phyloP scores from a whole-genome alignment of 148 eudicot species.

The Pharnaceum exiguum region DNA sequence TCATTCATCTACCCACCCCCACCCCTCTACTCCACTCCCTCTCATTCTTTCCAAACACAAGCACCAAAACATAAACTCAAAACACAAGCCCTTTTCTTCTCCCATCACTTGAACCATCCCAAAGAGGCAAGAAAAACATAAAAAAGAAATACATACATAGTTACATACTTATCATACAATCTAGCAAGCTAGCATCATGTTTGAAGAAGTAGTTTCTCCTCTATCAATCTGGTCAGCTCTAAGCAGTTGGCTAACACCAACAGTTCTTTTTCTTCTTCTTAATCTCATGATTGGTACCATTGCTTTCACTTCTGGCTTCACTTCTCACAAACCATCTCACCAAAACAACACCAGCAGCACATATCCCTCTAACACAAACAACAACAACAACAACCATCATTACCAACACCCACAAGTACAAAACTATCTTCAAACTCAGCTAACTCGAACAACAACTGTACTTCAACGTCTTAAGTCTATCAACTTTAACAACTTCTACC shows the following conservation, averaged over 20 bases:
- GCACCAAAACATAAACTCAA: not conserved
- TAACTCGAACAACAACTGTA: slow-evolving; percentile 46
- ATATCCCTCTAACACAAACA: slow-evolving; percentile 8
- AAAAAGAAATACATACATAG: no score
- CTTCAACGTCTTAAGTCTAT: slow-evolving; percentile 68
- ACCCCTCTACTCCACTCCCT: slow-evolving; percentile 9
- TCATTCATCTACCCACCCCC: not conserved
- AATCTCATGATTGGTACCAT: slow-evolving; percentile 77
- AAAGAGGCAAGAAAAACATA: no score
- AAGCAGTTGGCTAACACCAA: slow-evolving; percentile 74
- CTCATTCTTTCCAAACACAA: not conserved
- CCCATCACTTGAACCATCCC: not conserved
- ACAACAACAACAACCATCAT: slow-evolving; percentile 12
- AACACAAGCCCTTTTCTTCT: not conserved
- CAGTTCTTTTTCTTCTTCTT: slow-evolving; percentile 68
- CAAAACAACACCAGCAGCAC: not conserved
- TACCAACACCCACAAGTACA: slow-evolving; percentile 10
- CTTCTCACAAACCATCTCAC: slow-evolving; percentile 21
- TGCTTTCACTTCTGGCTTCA: slow-evolving; percentile 44
- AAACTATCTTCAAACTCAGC: slow-evolving; percentile 5
- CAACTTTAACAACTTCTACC: slow-evolving; percentile 35
- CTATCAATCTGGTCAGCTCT: slow-evolving; percentile 68
- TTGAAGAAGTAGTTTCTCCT: slow-evolving; percentile 45
- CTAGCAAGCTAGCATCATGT: slow-evolving; percentile 42
- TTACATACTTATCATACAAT: no score